Evolutionary conservation across 1,284 basidiomycete species (phyloP).

Genomic region (Kalmanozyma brasiliensis): DNA sequence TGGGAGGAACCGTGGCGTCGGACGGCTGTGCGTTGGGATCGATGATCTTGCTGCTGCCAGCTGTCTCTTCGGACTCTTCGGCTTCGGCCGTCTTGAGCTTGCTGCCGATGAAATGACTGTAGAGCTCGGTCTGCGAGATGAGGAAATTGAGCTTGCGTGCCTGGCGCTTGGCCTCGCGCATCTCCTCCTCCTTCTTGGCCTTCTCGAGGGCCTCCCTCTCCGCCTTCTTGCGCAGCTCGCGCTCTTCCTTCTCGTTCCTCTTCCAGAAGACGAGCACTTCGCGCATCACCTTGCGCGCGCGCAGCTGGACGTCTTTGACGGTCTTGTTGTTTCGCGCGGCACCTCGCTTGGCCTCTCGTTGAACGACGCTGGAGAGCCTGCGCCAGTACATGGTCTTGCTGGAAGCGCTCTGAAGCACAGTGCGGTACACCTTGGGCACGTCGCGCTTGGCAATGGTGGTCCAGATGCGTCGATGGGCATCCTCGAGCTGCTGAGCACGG

Average conservation of each 20-base stretch:
- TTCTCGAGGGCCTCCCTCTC: constrained; percentile 74
- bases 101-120: constrained; percentile 98
- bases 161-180: constrained; percentile 91
- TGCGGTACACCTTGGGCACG: constrained; percentile 66
- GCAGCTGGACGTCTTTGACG: constrained; percentile 86
- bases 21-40: constrained; percentile 45
- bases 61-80: constrained; percentile 77
- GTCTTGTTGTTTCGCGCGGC: constrained; percentile 83
- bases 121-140: constrained; percentile 98
- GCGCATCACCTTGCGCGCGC: constrained; percentile 84
- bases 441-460: constrained; percentile 65
- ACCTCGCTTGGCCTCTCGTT: constrained; percentile 82
- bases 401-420: constrained; percentile 60
- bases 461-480: constrained; percentile 66
- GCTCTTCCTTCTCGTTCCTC: constrained; percentile 92
- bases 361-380: constrained; percentile 80
- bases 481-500: constrained; percentile 60
- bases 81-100: constrained; percentile 96
- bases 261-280: constrained; percentile 95
- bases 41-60: constrained; percentile 62
- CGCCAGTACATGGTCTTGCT: constrained; percentile 74
- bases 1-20: constrained; percentile 70
- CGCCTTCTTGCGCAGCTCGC: constrained; percentile 90
- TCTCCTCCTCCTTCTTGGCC: constrained; percentile 92
- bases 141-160: constrained; percentile 98